A percentile compares a stretch with the other conserved stretches of the same genome.
These are phyloP conservation scores for Alternaria novae-zelandiae DNA, from an alignment of 2,329 filamentous ascomycete species.

Conservation along the genomic window DNA sequence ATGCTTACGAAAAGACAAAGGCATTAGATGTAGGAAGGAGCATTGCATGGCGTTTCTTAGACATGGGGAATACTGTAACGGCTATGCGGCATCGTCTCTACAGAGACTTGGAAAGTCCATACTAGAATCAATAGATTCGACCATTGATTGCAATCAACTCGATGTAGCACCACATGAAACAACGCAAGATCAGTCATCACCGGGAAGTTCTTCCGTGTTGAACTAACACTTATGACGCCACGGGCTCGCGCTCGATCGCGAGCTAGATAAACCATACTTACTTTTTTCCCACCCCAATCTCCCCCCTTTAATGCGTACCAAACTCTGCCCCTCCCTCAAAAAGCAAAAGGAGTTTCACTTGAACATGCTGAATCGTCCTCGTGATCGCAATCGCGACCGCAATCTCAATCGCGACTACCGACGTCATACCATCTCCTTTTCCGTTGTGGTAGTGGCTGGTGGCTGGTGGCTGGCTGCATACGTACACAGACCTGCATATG, in stretches of 20 bases:
- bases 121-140: background rate
- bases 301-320: background rate
- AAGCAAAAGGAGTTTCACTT: background rate
- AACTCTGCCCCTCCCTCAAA: background rate
- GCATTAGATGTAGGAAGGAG: constrained; percentile 3
- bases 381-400: background rate
- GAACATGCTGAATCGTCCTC: background rate
- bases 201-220: background rate
- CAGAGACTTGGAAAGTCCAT: background rate
- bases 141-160: background rate
- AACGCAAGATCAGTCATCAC: background rate
- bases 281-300: background rate
- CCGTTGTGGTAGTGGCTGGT: background rate
- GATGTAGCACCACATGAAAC: background rate
- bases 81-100: background rate
- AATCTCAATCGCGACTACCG: background rate
- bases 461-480: background rate
- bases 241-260: too few species aligned
- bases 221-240: background rate
- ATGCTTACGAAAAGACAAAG: background rate
- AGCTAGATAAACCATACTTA: background rate
- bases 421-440: background rate
- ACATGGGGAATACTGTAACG: background rate
- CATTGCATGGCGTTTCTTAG: constrained; percentile 13
- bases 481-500: background rate